Evolutionary conservation across 495 filamentous ascomycete species (phyloP), one percentile per base, ranked within the genome.

Genomic region (Friedmanniomyces simplex): DNA sequence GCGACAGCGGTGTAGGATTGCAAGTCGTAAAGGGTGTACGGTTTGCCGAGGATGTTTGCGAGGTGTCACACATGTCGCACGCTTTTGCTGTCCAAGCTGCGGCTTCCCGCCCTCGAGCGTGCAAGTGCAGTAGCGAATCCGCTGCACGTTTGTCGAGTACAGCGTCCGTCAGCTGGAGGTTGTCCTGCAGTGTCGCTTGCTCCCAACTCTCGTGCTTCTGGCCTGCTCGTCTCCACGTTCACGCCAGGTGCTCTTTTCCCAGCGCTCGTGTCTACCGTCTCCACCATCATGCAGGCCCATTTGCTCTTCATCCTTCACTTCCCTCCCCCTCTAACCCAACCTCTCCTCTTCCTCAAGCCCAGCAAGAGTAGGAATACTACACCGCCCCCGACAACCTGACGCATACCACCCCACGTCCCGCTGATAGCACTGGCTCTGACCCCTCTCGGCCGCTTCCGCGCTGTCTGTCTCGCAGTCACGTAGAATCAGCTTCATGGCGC

Each of bases 361-460:
- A 20, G 54, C 43, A 10, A 56, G 41, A 11, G 42, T 56, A 1
- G 54, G 54, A 10, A 56, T 56, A 6, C 4, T 48, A 22, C 54
- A 56, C 6, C 54, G 39, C 48, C 54, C 54, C n/a, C 4, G 4
- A 24, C 54, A 56, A 36, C 25, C 12, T 14, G 24, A 32, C 43
- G 53, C 13, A 34, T 49, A 48, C 21, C 42, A 3, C 2, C 32
- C 54, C 32, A 36, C 24, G 20, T 49, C 25, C 46, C 14, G 13
- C 39, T 43, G 39, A 20, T 43, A 43, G 18, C 39, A 43, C 39
- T 20, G 13, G 4, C 14, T 43, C 39, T 43, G 39, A 20, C 39
- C 39, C 14, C 18, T 43, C 2, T 43, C 39, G 39, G 5, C 14
- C 18, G 39, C 39, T 43, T 43, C 39, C 5, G 39, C 39, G n/a